Evolutionary conservation across 2,329 filamentous ascomycete genomes (phyloP), one percentile per base, ranked within the genome.

Genomic region (Lachnellula hyalina): DNA sequence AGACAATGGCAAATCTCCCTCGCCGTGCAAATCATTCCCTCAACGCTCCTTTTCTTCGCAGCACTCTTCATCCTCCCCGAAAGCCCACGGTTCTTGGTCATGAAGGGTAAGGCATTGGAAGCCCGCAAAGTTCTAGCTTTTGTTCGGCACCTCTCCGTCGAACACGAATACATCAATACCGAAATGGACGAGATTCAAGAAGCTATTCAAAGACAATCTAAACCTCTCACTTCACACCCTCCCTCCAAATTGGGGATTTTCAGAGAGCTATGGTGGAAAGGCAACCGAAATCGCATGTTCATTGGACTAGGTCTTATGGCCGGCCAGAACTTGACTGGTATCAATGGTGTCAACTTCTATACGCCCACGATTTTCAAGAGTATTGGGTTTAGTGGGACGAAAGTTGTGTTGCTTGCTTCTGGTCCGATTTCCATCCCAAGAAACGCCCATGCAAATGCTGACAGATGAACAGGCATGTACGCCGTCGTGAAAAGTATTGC

Each of bases 331-430:
- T 85, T 85, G 49, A 78, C 75, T 3, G 87, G 87, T 2, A 90
- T 90, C 73, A 90, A 90, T 62, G 86, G 87, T 19, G 85, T 89
- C 73, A 90, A 90, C 74, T 90, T 90, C 72, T 89, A 86, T 70
- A 78, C 75, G 1, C 86, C 86, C 0, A 86, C 81, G 0, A 80
- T 90, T 9, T 89, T 90, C 75, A 78, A 76, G 58, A 78, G 75
- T 5, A 81, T 86, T 45, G 82, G 83, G 21, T 73, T 86, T 40
- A 72, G 65, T 2, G 81, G 81, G 4, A 79, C 77, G 5, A 82
- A 77, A 65, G 77, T 79, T 4, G 73, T 73, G 28, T 77, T 85
- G 56, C 72, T 87, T 36, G 88, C 86, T 0, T 41, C 38, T 19
- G 17, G 38, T 41, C 17, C 38, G 38, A 11, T 11, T 32, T 32